phyloP scores from a whole-genome alignment of 768 basidiomycete genomes.

The Boletus fagicola region DNA sequence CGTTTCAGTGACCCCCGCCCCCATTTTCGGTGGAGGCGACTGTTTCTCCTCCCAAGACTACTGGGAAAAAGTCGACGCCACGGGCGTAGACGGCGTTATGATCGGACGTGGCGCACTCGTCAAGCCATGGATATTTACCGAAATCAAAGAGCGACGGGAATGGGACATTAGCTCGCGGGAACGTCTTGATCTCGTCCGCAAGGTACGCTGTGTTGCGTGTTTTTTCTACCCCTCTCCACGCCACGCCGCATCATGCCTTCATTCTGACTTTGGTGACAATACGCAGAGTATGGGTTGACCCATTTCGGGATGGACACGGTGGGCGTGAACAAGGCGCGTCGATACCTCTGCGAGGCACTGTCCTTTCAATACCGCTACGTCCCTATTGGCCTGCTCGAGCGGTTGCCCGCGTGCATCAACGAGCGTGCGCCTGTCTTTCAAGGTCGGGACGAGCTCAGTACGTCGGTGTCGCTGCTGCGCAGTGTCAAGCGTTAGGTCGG shows the following conservation, averaged over 20 bases:
- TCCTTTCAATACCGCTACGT: slow-evolving; percentile 93
- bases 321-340: too few relatives aligned
- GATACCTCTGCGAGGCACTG: too few relatives aligned
- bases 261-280: too few relatives aligned
- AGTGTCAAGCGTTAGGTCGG: background rate
- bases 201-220: slow-evolving; percentile 43
- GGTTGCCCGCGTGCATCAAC: slow-evolving; percentile 77
- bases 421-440: slow-evolving; percentile 86
- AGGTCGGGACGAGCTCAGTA: too few relatives aligned
- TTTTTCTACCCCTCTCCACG: background rate
- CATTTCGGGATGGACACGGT: too few relatives aligned
- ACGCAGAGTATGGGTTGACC: too few relatives aligned
- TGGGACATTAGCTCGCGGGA: slow-evolving; percentile 92
- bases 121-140: slow-evolving; percentile 96
- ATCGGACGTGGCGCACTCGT: slow-evolving; percentile 92
- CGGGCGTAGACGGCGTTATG: slow-evolving; percentile 94
- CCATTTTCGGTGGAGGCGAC: too few relatives aligned
- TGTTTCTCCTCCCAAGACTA: too few relatives aligned
- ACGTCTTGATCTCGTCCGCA: slow-evolving; percentile 72
- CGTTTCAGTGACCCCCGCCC: too few relatives aligned
- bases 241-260: background rate
- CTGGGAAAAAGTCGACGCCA: slow-evolving; percentile 70
- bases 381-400: slow-evolving; percentile 89
- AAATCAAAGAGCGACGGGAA: slow-evolving; percentile 87
- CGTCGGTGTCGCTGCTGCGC: slow-evolving; percentile 25